Conservation (phyloP, 2,329 filamentous ascomycete genomes). For the Neofusicoccum parvum region DNA sequence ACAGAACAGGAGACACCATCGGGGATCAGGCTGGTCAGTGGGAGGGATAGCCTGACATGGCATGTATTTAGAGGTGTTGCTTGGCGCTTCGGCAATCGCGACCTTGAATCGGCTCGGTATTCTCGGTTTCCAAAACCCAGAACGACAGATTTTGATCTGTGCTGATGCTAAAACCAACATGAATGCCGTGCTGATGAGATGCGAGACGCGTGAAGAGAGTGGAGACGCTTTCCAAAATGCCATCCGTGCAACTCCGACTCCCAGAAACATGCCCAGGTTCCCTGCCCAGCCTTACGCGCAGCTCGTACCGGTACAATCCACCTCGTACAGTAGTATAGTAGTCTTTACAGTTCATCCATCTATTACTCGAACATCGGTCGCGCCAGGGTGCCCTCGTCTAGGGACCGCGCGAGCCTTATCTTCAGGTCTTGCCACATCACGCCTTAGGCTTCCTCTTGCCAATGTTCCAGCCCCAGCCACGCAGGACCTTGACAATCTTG, state of each 20-base stretch:
- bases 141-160: not conserved
- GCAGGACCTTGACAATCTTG: conserved; percentile 86
- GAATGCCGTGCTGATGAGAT: not conserved
- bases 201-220: not conserved
- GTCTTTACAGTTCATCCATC: not conserved
- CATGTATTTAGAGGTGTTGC: not conserved
- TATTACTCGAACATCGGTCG: not conserved
- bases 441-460: conserved; percentile 66
- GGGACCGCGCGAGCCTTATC: not conserved
- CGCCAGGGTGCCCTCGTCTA: not conserved
- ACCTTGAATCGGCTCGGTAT: not conserved
- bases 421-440: not conserved
- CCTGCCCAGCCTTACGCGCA: not conserved
- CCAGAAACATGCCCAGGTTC: not conserved
- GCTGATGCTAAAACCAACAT: not conserved
- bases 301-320: not conserved
- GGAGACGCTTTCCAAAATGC: not conserved
- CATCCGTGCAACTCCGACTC: not conserved
- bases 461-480: conserved; percentile 93
- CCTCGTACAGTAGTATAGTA: not conserved
- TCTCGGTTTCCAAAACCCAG: not conserved
- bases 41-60: not conserved
- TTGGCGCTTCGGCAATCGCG: conserved; percentile 3
- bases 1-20: not conserved
- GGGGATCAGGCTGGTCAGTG: not conserved